Evolutionary conservation across 73 alveolate species (phyloP), one percentile per base, ranked within the genome.

Genomic region (Urostyla sp.): DNA sequence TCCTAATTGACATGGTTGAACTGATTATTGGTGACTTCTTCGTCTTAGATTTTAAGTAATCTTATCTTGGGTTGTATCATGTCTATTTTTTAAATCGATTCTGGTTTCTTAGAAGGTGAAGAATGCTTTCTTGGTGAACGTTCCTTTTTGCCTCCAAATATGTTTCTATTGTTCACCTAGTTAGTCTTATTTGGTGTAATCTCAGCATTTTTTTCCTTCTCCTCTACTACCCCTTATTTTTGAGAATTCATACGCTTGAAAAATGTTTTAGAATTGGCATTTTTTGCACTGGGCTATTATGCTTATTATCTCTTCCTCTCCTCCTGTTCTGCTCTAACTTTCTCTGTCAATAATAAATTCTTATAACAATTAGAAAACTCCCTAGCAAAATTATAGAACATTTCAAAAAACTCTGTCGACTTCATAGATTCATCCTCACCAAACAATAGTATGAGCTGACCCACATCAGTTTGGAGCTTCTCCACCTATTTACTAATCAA

Each of bases 391-490:
- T 55, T 55, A 23, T 11, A 55, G 18, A 55, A 55, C 27, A 55
- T 8, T 13, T n/a, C 72, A 26, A 55, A 55, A 28, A 55, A 55
- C 13, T 55, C 72, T 11, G 72, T 55, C 8, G 72, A 26, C 20
- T 55, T 55, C 24, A 46, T 55, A 13, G 72, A 13, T 23, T 55
- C 72, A 55, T 55, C 72, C 46, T 55, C 72, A 11, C 72, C 72
- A 55, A 55, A 55, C 45, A 55, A 23, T 7, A 55, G 49, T 23
- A 55, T 55, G 37, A 55, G 11, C 4, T 55, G 49, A 11, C 37
- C 40, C 8, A 55, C 31, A 4, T 55, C 46, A 27, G 24, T 55
- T n/a, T 21, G 10, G 20, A 55, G 24, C 13, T 55, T 7, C 20
- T 55, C 31, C 4, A 55, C 72, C 31, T 46, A 27, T 11, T 7